A percentile compares a stretch with the other conserved stretches of the same genome.
Evolutionary conservation across 2,329 filamentous ascomycete genomes (phyloP).

Genomic region (Fusarium compactum): DNA sequence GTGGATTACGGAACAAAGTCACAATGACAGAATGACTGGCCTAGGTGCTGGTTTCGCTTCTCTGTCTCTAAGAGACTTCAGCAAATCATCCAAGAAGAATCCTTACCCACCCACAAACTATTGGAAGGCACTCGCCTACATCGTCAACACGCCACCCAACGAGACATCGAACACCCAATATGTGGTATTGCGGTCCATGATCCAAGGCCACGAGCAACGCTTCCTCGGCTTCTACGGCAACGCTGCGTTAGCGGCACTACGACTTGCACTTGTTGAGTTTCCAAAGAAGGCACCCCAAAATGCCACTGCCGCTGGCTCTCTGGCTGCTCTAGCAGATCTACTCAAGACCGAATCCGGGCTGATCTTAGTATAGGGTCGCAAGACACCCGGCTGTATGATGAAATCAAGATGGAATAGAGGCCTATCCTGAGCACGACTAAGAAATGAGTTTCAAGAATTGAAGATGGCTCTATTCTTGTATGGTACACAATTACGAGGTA

Average conservation of each 20-base stretch:
- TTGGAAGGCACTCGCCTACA: slow-evolving; percentile 81
- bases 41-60: slow-evolving; percentile 87
- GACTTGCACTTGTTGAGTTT: slow-evolving; percentile 79
- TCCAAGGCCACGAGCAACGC: slow-evolving; percentile 77
- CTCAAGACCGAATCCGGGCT: slow-evolving; percentile 65
- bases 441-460: slow-evolving; percentile 30
- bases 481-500: slow-evolving; percentile 10
- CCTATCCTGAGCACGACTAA: slow-evolving; percentile 15
- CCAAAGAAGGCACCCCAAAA: slow-evolving; percentile 66
- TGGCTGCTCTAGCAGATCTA: slow-evolving; percentile 66
- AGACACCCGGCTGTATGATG: slow-evolving; percentile 1
- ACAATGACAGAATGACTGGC: slow-evolving; percentile 85
- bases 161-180: slow-evolving; percentile 80
- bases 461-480: slow-evolving; percentile 7
- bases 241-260: slow-evolving; percentile 77
- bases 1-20: slow-evolving; percentile 77
- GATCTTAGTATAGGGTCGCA: slow-evolving; percentile 54
- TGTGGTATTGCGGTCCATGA: slow-evolving; percentile 76
- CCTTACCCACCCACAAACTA: slow-evolving; percentile 84
- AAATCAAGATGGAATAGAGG: neutral
- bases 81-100: slow-evolving; percentile 74
- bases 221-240: slow-evolving; percentile 87
- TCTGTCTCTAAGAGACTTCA: slow-evolving; percentile 85
- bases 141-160: slow-evolving; percentile 78
- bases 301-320: slow-evolving; percentile 62